These are phyloP conservation scores for Aleurites moluccanus DNA, from an alignment of 441 rosid genomes.

Conservation along the genomic window DNA sequence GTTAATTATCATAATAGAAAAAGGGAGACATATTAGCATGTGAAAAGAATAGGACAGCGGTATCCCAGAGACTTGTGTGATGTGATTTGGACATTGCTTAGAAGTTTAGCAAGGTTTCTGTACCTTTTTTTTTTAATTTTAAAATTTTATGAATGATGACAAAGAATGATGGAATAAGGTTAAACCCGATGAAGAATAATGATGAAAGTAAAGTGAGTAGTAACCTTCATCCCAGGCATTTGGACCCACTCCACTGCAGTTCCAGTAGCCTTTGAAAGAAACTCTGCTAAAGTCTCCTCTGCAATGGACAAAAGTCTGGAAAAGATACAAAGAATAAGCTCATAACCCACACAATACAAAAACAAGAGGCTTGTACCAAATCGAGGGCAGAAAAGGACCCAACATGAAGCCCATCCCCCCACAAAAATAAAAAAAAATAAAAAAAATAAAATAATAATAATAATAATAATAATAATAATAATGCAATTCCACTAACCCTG, in stretches of 20 bases:
- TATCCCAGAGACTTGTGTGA: constrained; percentile 23
- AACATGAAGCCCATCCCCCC: constrained; percentile 9
- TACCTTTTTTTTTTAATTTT: constrained; percentile 23
- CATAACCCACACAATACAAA: background rate
- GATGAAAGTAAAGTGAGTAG: constrained; percentile 21
- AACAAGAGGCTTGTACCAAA: constrained; percentile 20
- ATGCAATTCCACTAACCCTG: constrained; percentile 80
- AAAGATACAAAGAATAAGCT: constrained; percentile 29
- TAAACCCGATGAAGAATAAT: constrained; percentile 5
- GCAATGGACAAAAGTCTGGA: constrained; percentile 99
- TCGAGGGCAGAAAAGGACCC: constrained; percentile 30
- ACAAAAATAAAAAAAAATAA: constrained; percentile 18
- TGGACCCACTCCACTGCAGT: constrained; percentile 99
- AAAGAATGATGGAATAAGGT: constrained; percentile 9
- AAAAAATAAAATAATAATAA: too few relatives aligned
- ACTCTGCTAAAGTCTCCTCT: constrained; percentile 99
- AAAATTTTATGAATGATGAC: constrained; percentile 19
- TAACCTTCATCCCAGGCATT: constrained; percentile 99
- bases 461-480: too few relatives aligned
- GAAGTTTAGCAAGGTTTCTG: constrained; percentile 40
- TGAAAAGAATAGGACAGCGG: constrained; percentile 22
- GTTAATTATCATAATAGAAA: background rate
- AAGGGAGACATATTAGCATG: constrained; percentile 13
- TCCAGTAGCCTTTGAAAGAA: constrained; percentile 99
- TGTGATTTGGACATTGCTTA: constrained; percentile 39